Conservation (phyloP, 2,329 filamentous ascomycete species). For the Ophiosphaerella korrae region DNA sequence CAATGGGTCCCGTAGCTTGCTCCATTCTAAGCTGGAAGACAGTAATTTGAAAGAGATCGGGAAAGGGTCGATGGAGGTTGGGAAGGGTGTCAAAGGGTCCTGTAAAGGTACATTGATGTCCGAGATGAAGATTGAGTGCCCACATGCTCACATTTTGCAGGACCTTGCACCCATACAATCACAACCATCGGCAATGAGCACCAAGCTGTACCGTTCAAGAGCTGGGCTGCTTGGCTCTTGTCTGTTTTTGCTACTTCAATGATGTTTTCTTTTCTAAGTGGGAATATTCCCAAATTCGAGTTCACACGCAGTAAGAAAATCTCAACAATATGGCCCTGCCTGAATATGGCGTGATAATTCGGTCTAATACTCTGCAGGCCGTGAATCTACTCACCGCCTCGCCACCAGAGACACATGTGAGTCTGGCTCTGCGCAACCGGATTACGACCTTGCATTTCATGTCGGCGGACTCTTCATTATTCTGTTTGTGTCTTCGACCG, state of each 20-base stretch:
- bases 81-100: constrained; percentile 35
- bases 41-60: constrained; percentile 23
- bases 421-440: constrained; percentile 21
- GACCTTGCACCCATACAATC: constrained; percentile 38
- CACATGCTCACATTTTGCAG: constrained; percentile 19
- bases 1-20: constrained; percentile 15
- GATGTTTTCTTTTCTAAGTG: constrained; percentile 24
- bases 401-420: constrained; percentile 28
- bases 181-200: constrained; percentile 20
- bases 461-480: constrained; percentile 43
- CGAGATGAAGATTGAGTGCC: background rate
- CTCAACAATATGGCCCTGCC: background rate
- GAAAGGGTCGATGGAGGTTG: constrained; percentile 13
- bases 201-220: constrained; percentile 19
- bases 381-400: constrained; percentile 8
- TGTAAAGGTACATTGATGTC: constrained; percentile 15
- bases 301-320: constrained; percentile 15
- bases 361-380: constrained; percentile 8
- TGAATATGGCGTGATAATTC: background rate
- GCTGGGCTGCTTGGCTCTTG: constrained; percentile 29
- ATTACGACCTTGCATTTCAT: constrained; percentile 39
- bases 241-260: constrained; percentile 34
- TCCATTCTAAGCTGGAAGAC: constrained; percentile 19
- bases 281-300: constrained; percentile 12
- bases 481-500: constrained; percentile 44